phyloP scores from a whole-genome alignment of 2,329 filamentous ascomycete genomes.

The Xylariaceae sp. region DNA sequence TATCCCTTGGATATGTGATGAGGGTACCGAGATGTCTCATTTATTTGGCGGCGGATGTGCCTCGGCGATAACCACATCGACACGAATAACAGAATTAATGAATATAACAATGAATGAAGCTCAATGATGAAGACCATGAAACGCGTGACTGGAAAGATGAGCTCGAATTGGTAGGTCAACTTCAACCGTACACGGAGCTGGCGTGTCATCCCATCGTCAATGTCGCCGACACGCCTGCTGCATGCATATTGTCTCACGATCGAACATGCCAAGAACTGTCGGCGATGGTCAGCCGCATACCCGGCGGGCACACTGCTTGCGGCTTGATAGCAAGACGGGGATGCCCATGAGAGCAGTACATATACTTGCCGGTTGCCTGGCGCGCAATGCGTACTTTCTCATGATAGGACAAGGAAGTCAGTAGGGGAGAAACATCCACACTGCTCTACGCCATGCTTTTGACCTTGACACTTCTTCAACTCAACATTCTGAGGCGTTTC shows the following conservation, averaged over 20 bases:
- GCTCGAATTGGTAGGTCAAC: no score
- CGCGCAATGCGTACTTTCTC: not conserved
- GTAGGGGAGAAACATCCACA: not conserved
- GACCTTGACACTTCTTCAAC: not conserved
- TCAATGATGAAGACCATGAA: no score
- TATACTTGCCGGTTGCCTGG: not conserved
- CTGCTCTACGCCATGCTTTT: not conserved
- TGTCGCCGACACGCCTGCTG: not conserved
- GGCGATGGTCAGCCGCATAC: not conserved
- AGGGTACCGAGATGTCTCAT: not conserved
- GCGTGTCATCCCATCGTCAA: not conserved
- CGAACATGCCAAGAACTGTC: not conserved
- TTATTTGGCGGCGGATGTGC: not conserved
- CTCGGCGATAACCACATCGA: not conserved
- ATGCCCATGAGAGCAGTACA: not conserved
- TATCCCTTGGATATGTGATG: not conserved
- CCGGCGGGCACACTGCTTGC: not conserved
- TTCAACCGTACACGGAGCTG: not conserved
- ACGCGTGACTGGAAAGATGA: not conserved
- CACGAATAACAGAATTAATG: not conserved
- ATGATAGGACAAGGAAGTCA: not conserved
- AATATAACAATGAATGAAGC: no score
- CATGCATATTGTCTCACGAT: not conserved
- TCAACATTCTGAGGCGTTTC: not conserved
- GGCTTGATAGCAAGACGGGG: not conserved